Conservation (phyloP, 2,329 filamentous ascomycete genomes). For the Chaetomium olivaceum region DNA sequence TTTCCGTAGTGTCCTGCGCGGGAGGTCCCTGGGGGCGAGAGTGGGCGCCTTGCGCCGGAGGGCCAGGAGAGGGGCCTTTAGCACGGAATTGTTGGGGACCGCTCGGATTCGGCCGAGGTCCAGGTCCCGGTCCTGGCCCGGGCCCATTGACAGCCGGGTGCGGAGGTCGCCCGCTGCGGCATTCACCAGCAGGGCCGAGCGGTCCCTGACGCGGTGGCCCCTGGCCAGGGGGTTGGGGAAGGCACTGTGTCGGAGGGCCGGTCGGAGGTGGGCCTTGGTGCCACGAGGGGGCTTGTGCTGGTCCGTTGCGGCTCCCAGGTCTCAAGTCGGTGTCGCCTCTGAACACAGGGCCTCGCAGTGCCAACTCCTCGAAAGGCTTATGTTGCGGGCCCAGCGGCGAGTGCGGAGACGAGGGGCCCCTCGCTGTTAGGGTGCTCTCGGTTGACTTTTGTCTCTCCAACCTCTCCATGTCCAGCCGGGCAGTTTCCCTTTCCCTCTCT, state of each 20-base stretch:
- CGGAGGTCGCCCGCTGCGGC: neutral
- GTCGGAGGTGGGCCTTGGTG: constrained; percentile 32
- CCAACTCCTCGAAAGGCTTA: neutral
- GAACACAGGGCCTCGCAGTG: constrained; percentile 21
- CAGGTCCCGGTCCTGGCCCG: neutral
- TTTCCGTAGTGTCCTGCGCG: neutral
- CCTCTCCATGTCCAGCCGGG: constrained; percentile 32
- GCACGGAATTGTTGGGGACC: constrained; percentile 4
- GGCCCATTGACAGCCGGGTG: neutral
- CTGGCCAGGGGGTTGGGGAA: constrained; percentile 29
- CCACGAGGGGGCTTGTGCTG: constrained; percentile 9
- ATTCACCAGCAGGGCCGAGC: neutral
- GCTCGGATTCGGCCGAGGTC: neutral
- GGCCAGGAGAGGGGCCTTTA: constrained; percentile 6
- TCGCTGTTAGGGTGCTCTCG: constrained; percentile 22
- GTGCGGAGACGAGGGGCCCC: constrained; percentile 14
- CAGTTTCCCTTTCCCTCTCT: constrained; percentile 33
- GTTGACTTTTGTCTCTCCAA: constrained; percentile 30
- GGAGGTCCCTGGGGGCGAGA: neutral
- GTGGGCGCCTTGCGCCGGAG: neutral
- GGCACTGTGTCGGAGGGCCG: constrained; percentile 31
- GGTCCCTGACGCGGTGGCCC: constrained; percentile 21
- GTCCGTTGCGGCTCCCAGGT: constrained; percentile 26
- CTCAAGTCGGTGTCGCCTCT: constrained; percentile 25
- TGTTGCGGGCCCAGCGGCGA: constrained; percentile 12